These are phyloP conservation scores for Agrocybe praecox DNA, from an alignment of 768 basidiomycete genomes.

Conservation along the genomic window DNA sequence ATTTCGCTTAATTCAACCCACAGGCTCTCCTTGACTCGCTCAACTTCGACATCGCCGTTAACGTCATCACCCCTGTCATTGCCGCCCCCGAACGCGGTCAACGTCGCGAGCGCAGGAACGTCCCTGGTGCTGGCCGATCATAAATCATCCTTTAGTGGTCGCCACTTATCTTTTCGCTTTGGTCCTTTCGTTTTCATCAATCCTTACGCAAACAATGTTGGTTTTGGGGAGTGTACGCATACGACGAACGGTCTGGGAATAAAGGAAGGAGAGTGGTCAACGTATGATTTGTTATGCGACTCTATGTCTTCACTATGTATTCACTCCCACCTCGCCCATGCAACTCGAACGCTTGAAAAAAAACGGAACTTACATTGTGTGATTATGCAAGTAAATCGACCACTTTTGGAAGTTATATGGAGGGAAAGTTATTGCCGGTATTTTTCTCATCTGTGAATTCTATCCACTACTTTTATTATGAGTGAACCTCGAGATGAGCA, in stretches of 20 bases:
- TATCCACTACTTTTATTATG: not conserved
- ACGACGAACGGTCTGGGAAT: not conserved
- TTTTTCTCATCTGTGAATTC: not conserved
- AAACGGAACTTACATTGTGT: not conserved
- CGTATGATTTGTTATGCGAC: constrained; percentile 17
- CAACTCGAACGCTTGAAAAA: not conserved
- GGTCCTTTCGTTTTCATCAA: not conserved
- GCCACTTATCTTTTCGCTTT: not conserved
- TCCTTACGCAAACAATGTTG: not conserved
- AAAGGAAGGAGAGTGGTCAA: constrained; percentile 7
- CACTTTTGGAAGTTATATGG: no score
- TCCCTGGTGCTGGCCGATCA: constrained; percentile 76
- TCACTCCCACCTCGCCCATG: constrained; percentile 15
- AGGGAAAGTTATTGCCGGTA: not conserved
- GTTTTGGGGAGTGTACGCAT: not conserved
- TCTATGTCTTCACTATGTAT: constrained; percentile 21
- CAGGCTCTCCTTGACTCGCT: constrained; percentile 88
- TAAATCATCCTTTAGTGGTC: constrained; percentile 10
- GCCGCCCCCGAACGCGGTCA: constrained; percentile 70
- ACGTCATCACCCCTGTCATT: constrained; percentile 63
- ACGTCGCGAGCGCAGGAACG: constrained; percentile 75
- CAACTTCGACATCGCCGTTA: constrained; percentile 94
- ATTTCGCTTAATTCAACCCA: not conserved
- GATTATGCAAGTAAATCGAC: not conserved
- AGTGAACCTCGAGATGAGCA: not conserved